Base-by-base conservation (phyloP, 2,329 filamentous ascomycete genomes). In the Bimuria novae-zelandiae region DNA sequence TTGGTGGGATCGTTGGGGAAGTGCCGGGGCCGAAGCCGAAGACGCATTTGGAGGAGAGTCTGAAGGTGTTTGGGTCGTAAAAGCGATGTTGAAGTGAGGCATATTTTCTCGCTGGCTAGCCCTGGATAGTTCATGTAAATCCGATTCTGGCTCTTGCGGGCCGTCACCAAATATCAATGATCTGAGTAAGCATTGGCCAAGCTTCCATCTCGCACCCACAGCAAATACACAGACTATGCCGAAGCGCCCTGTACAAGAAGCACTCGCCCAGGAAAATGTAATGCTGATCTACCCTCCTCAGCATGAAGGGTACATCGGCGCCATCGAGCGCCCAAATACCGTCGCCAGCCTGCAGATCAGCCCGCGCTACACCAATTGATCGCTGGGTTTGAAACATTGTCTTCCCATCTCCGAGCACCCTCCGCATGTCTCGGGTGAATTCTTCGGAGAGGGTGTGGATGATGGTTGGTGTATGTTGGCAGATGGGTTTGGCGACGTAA, bases 1-100 rank as follows among this genome's bases (percentile, higher is more conserved):
- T 68, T 54, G 75, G 75, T 8, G 68, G 67, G 36, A 61, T 65
- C 1, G 60, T 60, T 7, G 71, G 66, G 33, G 67, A 63, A 2
- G 25, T 59, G 23, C 54, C 53, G 12, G 69, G 67, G 50, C 59
- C 55, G 12, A 58, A 68, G 59, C 61, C 62, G 3, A 70, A 66
- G 56, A 61, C 55, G 25, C 57, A 60, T n/a, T 43, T 71, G 41
- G 64, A 72, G 42, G 54, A 63, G 27, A 61, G 65, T 21, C 46
- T 73, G 35, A 64, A 57, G 52, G 59, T 70, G 25, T 68, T 61
- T 57, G 65, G 69, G 11, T 39, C n/a, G 17, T 50, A 37, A 19
- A 19, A 2, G 19, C 2, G n/a, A 2, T 16, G 39, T 10, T 23
- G 14, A n/a, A 2, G 23, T 22, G n/a, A n/a, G n/a, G n/a, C n/a